Evolutionary conservation across 169 alveolate genomes (phyloP).

Genomic region (Babesia ovata): DNA sequence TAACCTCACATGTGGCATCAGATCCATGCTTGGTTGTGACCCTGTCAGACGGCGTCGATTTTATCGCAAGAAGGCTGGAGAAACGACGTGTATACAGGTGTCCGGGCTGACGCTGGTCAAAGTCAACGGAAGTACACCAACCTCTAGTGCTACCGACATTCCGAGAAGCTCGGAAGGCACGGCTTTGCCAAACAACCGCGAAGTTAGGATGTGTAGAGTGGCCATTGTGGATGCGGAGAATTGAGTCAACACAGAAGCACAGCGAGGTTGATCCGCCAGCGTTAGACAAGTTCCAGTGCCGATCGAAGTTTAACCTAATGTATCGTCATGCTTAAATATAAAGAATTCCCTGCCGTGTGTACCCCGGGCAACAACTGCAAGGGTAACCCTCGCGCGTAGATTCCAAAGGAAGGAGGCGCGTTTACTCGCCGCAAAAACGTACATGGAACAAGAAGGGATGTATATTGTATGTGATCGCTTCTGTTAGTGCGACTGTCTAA

Average conservation of each 20-base stretch:
- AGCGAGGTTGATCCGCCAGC: no score
- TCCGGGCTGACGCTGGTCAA: slow-evolving; percentile 1
- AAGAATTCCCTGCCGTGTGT: background rate
- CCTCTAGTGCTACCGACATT: slow-evolving; percentile 5
- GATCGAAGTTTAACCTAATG: background rate
- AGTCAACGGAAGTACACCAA: background rate
- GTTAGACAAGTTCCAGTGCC: no score
- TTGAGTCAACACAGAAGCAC: no score
- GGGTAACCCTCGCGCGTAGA: no score
- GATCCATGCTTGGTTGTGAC: background rate
- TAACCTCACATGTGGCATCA: background rate
- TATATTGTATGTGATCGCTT: no score
- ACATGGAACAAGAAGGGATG: no score
- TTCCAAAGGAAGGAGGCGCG: no score
- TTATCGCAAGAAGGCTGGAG: background rate
- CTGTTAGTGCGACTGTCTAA: no score
- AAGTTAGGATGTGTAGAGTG: no score
- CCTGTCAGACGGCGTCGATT: background rate
- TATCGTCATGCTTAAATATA: background rate
- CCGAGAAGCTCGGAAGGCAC: background rate
- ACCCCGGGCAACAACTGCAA: no score
- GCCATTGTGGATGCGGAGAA: no score
- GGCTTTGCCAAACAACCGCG: background rate
- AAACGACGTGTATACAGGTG: background rate
- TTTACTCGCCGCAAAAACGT: no score